Evolutionary conservation across 2,329 filamentous ascomycete species (phyloP), one percentile per base, ranked within the genome.

Genomic region (Aspergillus sp.): DNA sequence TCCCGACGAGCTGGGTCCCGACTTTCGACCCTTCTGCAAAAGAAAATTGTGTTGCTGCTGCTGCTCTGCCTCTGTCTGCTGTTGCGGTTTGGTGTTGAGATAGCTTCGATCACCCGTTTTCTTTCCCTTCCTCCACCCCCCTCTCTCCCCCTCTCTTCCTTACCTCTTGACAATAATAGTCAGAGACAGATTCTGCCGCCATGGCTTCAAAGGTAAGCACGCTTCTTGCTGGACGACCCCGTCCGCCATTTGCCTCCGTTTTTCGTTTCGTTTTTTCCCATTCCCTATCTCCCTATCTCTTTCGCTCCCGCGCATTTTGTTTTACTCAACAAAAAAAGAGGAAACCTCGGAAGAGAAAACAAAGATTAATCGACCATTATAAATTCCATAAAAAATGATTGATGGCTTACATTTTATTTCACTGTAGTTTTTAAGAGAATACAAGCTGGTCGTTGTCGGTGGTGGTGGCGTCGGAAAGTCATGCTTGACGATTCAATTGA

Each of bases 391-490:
- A 34, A 42, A 19, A 19, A 19, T 19, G 19, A 19, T 19, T 19
- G 19, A 54, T 60, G 38, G 49, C 59, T 61, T 37, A 54, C 33
- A 26, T 27, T 12, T 39, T 46, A 46, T 38, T 36, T 37, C 37
- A 26, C 39, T 30, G 37, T 53, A 91, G 86, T 91, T 90, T 66
- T 75, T 91, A 67, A 79, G 88, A 81, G 88, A 93, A 75, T 95
- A 95, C 73, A 95, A 95, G 75, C 74, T 95, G 73, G 93, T 98
- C 49, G 93, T 97, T 50, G 90, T 98, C 56, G 93, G 93, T 60
- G 93, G 94, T 62, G 93, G 93, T 79, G 93, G 93, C 70, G 93
- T 98, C 55, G 93, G 93, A 75, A 98, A 98, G 79, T 97, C 91
- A 50, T 97, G 93, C 75, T 81, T 98, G 77, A 97, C 93, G 47